phyloP scores from a whole-genome alignment of 768 basidiomycete genomes.

The Boletus edulis region DNA sequence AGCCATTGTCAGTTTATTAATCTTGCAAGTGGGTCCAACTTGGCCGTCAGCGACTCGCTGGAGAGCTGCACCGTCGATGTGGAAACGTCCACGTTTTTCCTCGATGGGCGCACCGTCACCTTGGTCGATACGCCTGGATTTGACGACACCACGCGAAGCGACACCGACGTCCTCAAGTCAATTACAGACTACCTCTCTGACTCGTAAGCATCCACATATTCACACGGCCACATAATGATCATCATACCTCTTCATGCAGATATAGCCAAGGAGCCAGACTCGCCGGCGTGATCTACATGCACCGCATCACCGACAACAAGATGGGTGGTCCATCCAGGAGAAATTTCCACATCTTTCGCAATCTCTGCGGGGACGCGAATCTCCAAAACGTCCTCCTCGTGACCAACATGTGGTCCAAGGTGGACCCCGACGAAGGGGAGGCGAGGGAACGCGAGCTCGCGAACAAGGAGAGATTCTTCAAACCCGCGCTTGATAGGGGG shows the following conservation, averaged over 20 bases:
- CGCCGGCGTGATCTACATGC: constrained; percentile 50
- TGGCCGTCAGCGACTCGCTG: constrained; percentile 24
- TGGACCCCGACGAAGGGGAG: constrained; percentile 34
- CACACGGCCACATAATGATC: neutral
- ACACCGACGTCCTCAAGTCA: constrained; percentile 44
- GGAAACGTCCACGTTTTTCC: constrained; percentile 37
- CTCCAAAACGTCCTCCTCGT: constrained; percentile 49
- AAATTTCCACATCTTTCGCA: constrained; percentile 49
- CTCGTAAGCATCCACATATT: constrained; percentile 21
- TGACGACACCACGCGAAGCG: constrained; percentile 48
- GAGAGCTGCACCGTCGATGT: constrained; percentile 26
- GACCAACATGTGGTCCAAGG: constrained; percentile 53
- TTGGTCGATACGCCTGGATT: constrained; percentile 63
- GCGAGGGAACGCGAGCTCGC: constrained; percentile 46
- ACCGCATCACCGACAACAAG: constrained; percentile 48
- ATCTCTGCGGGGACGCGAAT: constrained; percentile 48
- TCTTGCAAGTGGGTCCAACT: constrained; percentile 15
- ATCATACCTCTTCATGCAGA: constrained; percentile 9
- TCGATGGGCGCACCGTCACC: constrained; percentile 41
- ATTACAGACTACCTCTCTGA: constrained; percentile 37
- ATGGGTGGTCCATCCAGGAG: constrained; percentile 50
- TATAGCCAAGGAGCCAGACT: constrained; percentile 25
- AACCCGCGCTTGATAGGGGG: constrained; percentile 46
- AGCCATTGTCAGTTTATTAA: constrained; percentile 17
- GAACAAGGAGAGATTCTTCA: constrained; percentile 45